These are phyloP conservation scores for Ascochyta pisi DNA, from an alignment of 2,329 filamentous ascomycete genomes.

Conservation along the genomic window DNA sequence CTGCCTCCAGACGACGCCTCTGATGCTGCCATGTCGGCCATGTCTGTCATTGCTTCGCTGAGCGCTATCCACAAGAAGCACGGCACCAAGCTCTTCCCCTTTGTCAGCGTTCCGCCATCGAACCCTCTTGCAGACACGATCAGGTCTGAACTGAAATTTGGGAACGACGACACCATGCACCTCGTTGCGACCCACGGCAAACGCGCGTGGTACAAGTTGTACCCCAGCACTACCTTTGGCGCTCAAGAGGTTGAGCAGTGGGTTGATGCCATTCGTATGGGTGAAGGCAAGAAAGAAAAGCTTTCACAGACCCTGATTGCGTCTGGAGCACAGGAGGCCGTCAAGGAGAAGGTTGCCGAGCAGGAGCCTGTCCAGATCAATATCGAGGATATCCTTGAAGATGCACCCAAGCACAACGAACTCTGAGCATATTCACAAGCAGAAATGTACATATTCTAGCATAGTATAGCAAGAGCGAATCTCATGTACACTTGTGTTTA, in stretches of 20 bases:
- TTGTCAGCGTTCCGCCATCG: constrained; percentile 74
- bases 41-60: constrained; percentile 62
- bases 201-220: constrained; percentile 83
- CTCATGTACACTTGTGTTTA: not conserved
- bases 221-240: constrained; percentile 65
- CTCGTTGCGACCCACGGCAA: constrained; percentile 85
- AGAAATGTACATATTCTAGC: not conserved
- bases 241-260: constrained; percentile 75
- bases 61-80: constrained; percentile 80
- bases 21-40: constrained; percentile 52
- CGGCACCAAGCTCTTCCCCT: constrained; percentile 77
- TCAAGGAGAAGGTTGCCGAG: constrained; percentile 31
- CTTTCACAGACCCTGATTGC: constrained; percentile 60
- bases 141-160: constrained; percentile 68
- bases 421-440: constrained; percentile 19
- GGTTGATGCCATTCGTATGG: constrained; percentile 90
- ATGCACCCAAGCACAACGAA: constrained; percentile 33
- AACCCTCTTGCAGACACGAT: constrained; percentile 65
- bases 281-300: constrained; percentile 80
- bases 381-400: constrained; percentile 38
- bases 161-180: constrained; percentile 63
- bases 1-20: constrained; percentile 53
- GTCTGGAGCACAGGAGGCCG: constrained; percentile 27
- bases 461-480: constrained; percentile 1
- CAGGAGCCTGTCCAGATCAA: constrained; percentile 43